Base-by-base conservation (phyloP, 73 alveolate genomes). In the Stentor roeselii region DNA sequence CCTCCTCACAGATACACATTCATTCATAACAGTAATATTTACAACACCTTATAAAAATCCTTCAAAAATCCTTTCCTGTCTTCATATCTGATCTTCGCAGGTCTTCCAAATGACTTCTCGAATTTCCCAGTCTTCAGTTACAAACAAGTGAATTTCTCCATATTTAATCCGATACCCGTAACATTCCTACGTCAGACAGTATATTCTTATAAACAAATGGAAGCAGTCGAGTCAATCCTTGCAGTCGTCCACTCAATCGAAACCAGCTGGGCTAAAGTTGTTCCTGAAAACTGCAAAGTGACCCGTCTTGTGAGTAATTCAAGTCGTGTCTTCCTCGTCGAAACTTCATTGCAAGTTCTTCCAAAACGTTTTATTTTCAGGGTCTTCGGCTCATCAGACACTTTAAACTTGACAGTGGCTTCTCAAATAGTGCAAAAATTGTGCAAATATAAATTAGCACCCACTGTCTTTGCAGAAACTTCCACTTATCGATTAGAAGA, bases 251-350 rank as follows among this genome's bases (percentile, higher is more conserved):
- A 67, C 1, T 21, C 21, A 2, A 1, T 32, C 11, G 80, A 21
- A 21, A n/a, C 50, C 41, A 21, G 41, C 3, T 67, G 80, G 80
- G 11, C 37, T 32, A 67, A 67, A 21, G 80, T 67, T 1, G 1
- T 0, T 1, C 15, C 21, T 1, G 50, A 67, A 40, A 21, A 21
- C 1, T 67, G 80, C 80, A 67, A 21, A 15, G 21, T 67, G 34
- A 67, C n/a, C 1, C 37, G 80, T 27, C 80, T 67, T 67, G 80
- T 67, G 34, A 40, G 80, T 1, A 67, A 67, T 32, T 67, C 80
- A 27, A 67, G 37, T 32, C 21, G 41, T 0, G 80, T 67, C 41
- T 67, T 0, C 2, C 27, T 34, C 11, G 50, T 67, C n/a, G 41
- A 34, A 30, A 67, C 80, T 30, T 67, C 80, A 21, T 67, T 67